Evolutionary conservation across 371 early-diverging fungal genomes (phyloP).

Genomic region (Lichtheimia ornata): DNA sequence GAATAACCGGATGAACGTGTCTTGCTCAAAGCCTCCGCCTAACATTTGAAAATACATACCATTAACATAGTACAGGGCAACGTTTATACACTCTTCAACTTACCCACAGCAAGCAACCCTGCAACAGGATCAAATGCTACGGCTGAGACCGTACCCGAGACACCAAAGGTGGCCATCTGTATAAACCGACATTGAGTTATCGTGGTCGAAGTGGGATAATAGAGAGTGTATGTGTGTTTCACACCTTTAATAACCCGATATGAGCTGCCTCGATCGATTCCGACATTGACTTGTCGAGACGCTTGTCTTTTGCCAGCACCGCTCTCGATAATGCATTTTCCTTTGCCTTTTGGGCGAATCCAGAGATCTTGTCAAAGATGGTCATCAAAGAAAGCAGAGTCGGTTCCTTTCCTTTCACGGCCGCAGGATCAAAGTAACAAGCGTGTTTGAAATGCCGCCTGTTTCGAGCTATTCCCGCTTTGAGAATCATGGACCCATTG

Average conservation of each 20-base stretch:
- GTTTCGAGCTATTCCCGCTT: too few species aligned
- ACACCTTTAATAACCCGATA: slow-evolving; percentile 18
- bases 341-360: slow-evolving; percentile 42
- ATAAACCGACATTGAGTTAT: too few species aligned
- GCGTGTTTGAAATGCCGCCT: too few species aligned
- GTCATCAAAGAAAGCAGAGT: slow-evolving; percentile 22
- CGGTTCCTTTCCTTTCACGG: background rate
- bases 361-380: slow-evolving; percentile 42
- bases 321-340: slow-evolving; percentile 37
- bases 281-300: slow-evolving; percentile 42
- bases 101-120: slow-evolving; percentile 60
- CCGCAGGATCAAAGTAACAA: too few species aligned
- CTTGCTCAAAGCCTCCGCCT: slow-evolving; percentile 19
- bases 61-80: too few species aligned
- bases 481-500: too few species aligned
- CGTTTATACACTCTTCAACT: slow-evolving; percentile 8
- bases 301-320: slow-evolving; percentile 41
- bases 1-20: slow-evolving; percentile 39
- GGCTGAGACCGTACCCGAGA: slow-evolving; percentile 44
- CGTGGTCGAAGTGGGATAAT: background rate
- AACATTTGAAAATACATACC: background rate
- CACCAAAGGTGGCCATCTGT: slow-evolving; percentile 51
- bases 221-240: background rate
- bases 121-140: slow-evolving; percentile 59
- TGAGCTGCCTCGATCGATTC: slow-evolving; percentile 22